Base-by-base conservation (phyloP, 164 flowering plant genomes). In the Chimonanthus praecox region DNA sequence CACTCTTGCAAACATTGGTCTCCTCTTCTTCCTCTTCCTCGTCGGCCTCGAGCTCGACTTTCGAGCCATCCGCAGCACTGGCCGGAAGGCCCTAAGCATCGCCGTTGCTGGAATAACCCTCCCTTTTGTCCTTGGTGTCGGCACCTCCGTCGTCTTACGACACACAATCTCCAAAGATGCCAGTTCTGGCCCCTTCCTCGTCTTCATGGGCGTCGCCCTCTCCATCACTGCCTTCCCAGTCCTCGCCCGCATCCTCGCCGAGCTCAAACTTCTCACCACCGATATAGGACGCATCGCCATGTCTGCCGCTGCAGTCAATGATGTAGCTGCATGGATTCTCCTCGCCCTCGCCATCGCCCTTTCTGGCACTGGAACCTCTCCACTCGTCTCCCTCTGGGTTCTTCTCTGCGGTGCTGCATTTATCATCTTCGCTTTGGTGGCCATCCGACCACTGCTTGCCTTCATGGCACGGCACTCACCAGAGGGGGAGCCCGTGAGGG, bases 1-100 rank as follows among this genome's bases (percentile, higher is more conserved):
- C 54, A 82, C 85, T n/a, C 77, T 82, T 77, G 85, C 85, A 10
- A 80, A 82, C 70, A 44, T 82, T 2, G 83, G 86, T 6, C 78
- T 84, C 47, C 69, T 84, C 9, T 82, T 78, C 75, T 80, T 80
- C 64, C 78, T 84, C 62, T 82, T 84, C 77, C 15, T 82, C 5
- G 79, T 80, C 3, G 82, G 83, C 3, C 64, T 82, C 0, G 84
- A 82, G 48, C 80, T 84, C 80, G 86, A 84, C 79, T 3, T 82
- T 10, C 1, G 67, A 5, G 74, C 77, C 8, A 68, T 79, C 72
- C 47, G 58, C 16, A 69, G 71, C 3, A 75, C 75, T 0, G 84
- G 84, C 0, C 65, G 46, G 20, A 77, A 81, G 64, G 70, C 82
- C 0, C 3, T 81, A 3, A 64, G 71, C 33, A 67, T 83, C 3